These are phyloP conservation scores for Alternaria gansuensis DNA, from an alignment of 2,329 filamentous ascomycete species.

Conservation along the genomic window DNA sequence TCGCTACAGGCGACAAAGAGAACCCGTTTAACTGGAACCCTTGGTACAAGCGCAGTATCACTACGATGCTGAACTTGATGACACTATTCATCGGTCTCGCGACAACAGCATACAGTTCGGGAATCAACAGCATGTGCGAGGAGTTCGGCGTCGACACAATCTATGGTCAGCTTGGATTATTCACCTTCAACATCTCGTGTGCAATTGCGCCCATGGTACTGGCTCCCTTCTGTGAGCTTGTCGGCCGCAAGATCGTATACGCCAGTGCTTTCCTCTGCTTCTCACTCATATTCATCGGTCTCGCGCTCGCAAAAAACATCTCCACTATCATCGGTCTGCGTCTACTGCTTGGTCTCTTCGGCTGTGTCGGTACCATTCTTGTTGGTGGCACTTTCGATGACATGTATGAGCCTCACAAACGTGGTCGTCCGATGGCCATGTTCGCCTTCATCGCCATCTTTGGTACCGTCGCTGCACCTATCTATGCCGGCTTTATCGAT, in stretches of 20 bases:
- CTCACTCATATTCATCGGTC: constrained; percentile 40
- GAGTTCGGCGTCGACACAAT: constrained; percentile 37
- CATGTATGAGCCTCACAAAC: constrained; percentile 42
- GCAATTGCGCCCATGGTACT: constrained; percentile 41
- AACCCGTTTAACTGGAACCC: constrained; percentile 44
- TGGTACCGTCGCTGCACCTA: constrained; percentile 63
- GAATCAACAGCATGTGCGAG: constrained; percentile 40
- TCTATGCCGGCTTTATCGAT: constrained; percentile 65
- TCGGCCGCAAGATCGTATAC: constrained; percentile 40
- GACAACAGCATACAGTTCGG: constrained; percentile 40
- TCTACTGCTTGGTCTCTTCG: constrained; percentile 40
- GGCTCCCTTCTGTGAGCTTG: constrained; percentile 40
- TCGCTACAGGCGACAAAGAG: constrained; percentile 38
- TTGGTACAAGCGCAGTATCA: constrained; percentile 42
- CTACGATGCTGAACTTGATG: constrained; percentile 42
- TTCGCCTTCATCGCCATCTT: constrained; percentile 43
- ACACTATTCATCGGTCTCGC: constrained; percentile 41
- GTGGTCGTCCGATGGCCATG: constrained; percentile 43
- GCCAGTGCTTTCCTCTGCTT: constrained; percentile 38
- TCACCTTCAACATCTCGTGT: constrained; percentile 42
- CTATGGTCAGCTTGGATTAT: constrained; percentile 38
- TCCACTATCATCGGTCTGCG: constrained; percentile 40
- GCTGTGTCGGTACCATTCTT: constrained; percentile 41
- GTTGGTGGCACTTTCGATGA: constrained; percentile 43
- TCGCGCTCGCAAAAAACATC: constrained; percentile 37